Evolutionary conservation across 2,329 filamentous ascomycete species (phyloP).

Genomic region (Coniella vitis): DNA sequence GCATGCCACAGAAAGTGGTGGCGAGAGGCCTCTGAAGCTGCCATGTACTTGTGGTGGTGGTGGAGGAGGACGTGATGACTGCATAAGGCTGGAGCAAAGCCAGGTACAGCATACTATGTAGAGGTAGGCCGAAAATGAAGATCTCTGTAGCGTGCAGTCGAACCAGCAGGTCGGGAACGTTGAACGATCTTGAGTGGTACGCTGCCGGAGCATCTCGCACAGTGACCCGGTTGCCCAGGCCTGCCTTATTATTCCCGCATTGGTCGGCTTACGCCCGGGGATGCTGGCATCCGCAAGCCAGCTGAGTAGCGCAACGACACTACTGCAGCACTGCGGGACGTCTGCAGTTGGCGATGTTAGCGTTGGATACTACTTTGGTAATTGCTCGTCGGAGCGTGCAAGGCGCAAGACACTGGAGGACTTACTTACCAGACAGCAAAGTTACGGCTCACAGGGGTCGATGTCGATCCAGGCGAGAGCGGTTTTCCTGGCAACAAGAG

Average conservation of each 20-base stretch:
- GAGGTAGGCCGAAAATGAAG: not conserved
- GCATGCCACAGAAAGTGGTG: not conserved
- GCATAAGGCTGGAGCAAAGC: not conserved
- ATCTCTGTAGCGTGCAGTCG: not conserved
- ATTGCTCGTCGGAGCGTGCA: too few species aligned
- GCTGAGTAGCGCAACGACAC: not conserved
- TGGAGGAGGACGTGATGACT: too few species aligned
- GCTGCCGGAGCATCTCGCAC: not conserved
- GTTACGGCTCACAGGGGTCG: too few species aligned
- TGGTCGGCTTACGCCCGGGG: constrained; percentile 3
- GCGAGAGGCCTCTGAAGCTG: constrained; percentile 1
- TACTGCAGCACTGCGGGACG: too few species aligned
- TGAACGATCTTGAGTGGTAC: not conserved
- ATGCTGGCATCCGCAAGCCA: not conserved
- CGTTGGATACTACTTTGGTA: too few species aligned
- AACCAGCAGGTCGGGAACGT: not conserved
- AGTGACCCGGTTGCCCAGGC: not conserved
- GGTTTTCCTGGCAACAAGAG: too few species aligned
- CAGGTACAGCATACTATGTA: too few species aligned
- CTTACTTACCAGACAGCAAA: too few species aligned
- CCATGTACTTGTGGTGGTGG: too few species aligned
- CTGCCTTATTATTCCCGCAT: not conserved
- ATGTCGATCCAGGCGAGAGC: too few species aligned
- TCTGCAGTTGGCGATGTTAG: too few species aligned
- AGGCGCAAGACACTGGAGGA: too few species aligned